Percentiles rank a stretch among this genome's conserved stretches.
Conservation (phyloP, 495 filamentous ascomycete species). For the Hypoxylon rickii region DNA sequence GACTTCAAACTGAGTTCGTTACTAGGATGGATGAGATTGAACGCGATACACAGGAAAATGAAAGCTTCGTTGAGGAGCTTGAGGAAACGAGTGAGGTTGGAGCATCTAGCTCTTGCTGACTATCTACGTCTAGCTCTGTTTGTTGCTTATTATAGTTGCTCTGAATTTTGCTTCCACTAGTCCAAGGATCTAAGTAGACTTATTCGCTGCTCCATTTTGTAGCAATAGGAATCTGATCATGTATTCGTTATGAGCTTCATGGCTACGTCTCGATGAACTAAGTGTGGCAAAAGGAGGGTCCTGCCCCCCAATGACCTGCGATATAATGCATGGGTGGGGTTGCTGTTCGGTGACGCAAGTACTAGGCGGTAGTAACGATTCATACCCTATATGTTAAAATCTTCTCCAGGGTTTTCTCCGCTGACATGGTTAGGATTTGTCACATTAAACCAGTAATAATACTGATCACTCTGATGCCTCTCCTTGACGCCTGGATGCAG, state of each 20-base stretch:
- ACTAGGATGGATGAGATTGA: constrained; percentile 67
- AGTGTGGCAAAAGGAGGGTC: no score
- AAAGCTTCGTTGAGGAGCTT: neutral
- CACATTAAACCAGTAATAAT: constrained; percentile 24
- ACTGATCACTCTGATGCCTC: constrained; percentile 23
- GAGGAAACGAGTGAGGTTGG: neutral
- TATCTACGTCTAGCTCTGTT: neutral
- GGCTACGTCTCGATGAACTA: no score
- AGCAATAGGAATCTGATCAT: no score
- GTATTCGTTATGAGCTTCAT: no score
- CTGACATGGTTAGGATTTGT: constrained; percentile 31
- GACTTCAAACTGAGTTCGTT: constrained; percentile 78
- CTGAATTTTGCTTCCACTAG: no score
- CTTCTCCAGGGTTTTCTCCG: constrained; percentile 18
- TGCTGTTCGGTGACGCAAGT: no score
- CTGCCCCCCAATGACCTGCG: no score
- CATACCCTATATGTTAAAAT: constrained; percentile 23
- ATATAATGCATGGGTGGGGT: no score
- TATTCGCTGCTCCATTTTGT: no score
- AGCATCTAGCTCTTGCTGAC: neutral
- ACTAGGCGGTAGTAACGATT: neutral
- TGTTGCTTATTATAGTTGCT: no score
- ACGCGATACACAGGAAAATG: constrained; percentile 8
- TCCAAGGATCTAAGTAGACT: no score
- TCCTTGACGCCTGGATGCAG: constrained; percentile 26